Conservation (phyloP, 2,329 filamentous ascomycete genomes). For the Ilyonectria robusta region DNA sequence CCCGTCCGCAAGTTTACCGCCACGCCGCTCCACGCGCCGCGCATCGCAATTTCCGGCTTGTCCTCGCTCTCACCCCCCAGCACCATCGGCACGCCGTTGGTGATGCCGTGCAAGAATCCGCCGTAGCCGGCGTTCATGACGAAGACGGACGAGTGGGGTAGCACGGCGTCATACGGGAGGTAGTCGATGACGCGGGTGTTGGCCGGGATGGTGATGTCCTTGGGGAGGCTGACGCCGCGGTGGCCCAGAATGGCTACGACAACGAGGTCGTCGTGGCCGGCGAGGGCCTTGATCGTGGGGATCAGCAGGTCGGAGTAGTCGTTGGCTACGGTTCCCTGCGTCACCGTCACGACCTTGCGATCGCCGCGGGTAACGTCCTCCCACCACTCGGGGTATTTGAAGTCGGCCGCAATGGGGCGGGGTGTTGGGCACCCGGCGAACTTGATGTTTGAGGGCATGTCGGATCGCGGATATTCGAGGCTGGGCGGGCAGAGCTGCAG, state of each 20-base stretch:
- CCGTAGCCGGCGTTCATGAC: slow-evolving; percentile 66
- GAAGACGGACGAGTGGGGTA: slow-evolving; percentile 61
- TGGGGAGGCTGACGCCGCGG: slow-evolving; percentile 43
- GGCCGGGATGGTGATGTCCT: slow-evolving; percentile 49
- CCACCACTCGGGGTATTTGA: slow-evolving; percentile 62
- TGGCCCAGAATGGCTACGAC: slow-evolving; percentile 52
- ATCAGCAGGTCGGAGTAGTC: slow-evolving; percentile 59
- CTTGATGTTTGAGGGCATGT: slow-evolving; percentile 55
- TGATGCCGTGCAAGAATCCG: slow-evolving; percentile 60
- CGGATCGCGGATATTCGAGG: slow-evolving; percentile 56
- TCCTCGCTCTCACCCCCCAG: slow-evolving; percentile 59
- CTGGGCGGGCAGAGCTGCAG: slow-evolving; percentile 57
- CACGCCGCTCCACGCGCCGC: slow-evolving; percentile 60
- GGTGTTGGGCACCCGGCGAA: slow-evolving; percentile 60
- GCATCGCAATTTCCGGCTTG: slow-evolving; percentile 58
- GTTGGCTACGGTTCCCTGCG: slow-evolving; percentile 62
- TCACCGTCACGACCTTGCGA: slow-evolving; percentile 61
- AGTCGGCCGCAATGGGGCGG: slow-evolving; percentile 47
- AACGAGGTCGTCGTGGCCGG: slow-evolving; percentile 55
- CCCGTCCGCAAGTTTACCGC: slow-evolving; percentile 60
- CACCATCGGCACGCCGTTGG: slow-evolving; percentile 63
- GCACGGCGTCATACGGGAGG: slow-evolving; percentile 62
- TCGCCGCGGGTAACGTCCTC: slow-evolving; percentile 53
- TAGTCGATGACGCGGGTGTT: slow-evolving; percentile 63
- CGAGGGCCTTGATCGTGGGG: slow-evolving; percentile 61